These are phyloP conservation scores for Russula earlei DNA, from an alignment of 768 basidiomycete genomes.

Conservation along the genomic window DNA sequence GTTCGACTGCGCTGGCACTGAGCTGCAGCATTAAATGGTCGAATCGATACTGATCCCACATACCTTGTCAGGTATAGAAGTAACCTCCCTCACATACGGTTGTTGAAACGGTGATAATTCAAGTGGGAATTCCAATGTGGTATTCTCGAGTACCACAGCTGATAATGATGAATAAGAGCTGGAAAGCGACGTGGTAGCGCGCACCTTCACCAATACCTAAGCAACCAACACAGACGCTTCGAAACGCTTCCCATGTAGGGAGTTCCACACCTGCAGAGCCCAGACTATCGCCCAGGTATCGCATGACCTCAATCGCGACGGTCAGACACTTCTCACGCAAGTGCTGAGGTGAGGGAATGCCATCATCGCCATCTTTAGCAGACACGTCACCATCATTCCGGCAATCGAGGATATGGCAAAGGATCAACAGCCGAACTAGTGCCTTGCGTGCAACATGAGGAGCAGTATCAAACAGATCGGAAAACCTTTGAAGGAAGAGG, in stretches of 20 bases:
- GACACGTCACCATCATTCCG: constrained; percentile 44
- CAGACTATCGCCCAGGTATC: constrained; percentile 35
- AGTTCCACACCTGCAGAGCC: constrained; percentile 25
- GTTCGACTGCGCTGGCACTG: not conserved
- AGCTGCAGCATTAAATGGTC: not conserved
- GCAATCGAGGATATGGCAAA: constrained; percentile 46
- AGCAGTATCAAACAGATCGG: constrained; percentile 41
- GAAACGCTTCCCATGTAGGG: constrained; percentile 36
- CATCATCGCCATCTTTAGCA: constrained; percentile 32
- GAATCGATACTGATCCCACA: not conserved
- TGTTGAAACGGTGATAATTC: constrained; percentile 7
- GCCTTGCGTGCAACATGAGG: constrained; percentile 40
- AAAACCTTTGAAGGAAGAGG: constrained; percentile 36
- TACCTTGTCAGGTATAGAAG: constrained; percentile 14
- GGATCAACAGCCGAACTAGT: constrained; percentile 41
- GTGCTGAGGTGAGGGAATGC: constrained; percentile 35
- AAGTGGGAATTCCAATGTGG: constrained; percentile 9
- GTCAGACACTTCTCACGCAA: constrained; percentile 40
- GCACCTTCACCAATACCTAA: constrained; percentile 11
- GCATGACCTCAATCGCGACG: constrained; percentile 38
- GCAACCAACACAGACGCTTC: constrained; percentile 16
- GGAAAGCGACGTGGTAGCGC: not conserved
- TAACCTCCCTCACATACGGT: constrained; percentile 2
- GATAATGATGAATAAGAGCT: not conserved
- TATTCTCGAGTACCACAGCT: constrained; percentile 3